Evolutionary conservation across 768 basidiomycete genomes (phyloP).

Genomic region (Mycena vulgaris): DNA sequence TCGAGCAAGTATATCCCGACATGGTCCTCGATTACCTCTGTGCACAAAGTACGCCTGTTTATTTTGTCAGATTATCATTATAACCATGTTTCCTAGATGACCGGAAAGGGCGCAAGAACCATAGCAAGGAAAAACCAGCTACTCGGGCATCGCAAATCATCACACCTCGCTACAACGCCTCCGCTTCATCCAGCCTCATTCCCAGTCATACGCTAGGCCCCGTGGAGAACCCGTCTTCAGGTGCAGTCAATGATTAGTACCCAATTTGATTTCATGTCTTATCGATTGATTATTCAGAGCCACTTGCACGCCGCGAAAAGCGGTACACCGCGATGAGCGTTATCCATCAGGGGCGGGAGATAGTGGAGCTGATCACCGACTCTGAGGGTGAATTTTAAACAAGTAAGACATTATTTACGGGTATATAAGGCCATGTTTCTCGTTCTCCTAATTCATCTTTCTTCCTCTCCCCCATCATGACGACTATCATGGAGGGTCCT

Average conservation of each 20-base stretch:
- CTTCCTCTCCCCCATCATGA: constrained; percentile 8
- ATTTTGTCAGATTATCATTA: not conserved
- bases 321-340: constrained; percentile 14
- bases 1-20: constrained; percentile 11
- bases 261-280: too few species aligned
- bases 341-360: constrained; percentile 16
- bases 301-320: not conserved
- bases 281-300: too few species aligned
- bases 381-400: not conserved
- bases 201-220: too few species aligned
- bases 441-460: constrained; percentile 13
- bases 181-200: too few species aligned
- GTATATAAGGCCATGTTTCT: constrained; percentile 20
- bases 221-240: too few species aligned
- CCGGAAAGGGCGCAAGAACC: not conserved
- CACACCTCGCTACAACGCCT: too few species aligned
- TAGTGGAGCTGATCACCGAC: constrained; percentile 7
- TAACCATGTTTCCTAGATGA: not conserved
- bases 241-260: too few species aligned
- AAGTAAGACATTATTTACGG: constrained; percentile 8
- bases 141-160: too few species aligned
- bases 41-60: not conserved
- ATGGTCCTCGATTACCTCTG: constrained; percentile 12
- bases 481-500: not conserved
- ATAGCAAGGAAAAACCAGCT: too few species aligned